A percentile compares a stretch with the other conserved stretches of the same genome.
These are phyloP conservation scores for Fragaria ananassa DNA, from an alignment of 306 rosid genomes.

Conservation along the genomic window DNA sequence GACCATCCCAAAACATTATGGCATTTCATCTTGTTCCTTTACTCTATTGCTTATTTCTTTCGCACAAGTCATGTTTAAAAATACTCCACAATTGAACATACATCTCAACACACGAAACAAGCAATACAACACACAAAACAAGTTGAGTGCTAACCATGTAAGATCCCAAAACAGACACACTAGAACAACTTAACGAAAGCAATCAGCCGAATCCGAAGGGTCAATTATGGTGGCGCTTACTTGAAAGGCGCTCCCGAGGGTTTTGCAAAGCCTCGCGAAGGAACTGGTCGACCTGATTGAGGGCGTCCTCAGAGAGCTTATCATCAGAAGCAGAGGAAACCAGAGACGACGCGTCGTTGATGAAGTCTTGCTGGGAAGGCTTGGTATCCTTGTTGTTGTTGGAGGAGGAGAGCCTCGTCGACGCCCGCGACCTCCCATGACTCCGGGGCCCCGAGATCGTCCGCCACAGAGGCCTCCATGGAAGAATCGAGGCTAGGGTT, in stretches of 20 bases:
- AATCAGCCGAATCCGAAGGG: too few species aligned
- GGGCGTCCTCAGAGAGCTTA: conserved; percentile 44
- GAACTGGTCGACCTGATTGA: conserved; percentile 82
- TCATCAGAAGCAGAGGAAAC: conserved; percentile 28
- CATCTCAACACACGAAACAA: too few species aligned
- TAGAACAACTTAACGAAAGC: too few species aligned
- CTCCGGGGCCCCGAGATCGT: conserved; percentile 91
- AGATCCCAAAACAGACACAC: too few species aligned
- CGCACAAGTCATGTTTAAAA: not conserved
- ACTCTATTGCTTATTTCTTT: too few species aligned
- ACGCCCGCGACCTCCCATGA: conserved; percentile 93
- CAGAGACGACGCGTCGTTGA: conserved; percentile 22
- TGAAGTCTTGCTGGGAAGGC: not conserved
- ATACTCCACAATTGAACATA: too few species aligned
- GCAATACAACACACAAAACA: too few species aligned
- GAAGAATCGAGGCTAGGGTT: not conserved
- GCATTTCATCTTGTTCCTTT: too few species aligned
- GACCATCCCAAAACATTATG: too few species aligned
- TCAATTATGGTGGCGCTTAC: too few species aligned
- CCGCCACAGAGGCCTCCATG: conserved; percentile 87
- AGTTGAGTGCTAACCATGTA: not conserved
- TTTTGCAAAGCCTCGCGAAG: conserved; percentile 93
- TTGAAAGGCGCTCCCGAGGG: conserved; percentile 27
- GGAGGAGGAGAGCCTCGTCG: conserved; percentile 54
- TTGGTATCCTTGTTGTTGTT: conserved; percentile 25